phyloP scores from a whole-genome alignment of 2,329 filamentous ascomycete genomes.

The Xylogone sp. region DNA sequence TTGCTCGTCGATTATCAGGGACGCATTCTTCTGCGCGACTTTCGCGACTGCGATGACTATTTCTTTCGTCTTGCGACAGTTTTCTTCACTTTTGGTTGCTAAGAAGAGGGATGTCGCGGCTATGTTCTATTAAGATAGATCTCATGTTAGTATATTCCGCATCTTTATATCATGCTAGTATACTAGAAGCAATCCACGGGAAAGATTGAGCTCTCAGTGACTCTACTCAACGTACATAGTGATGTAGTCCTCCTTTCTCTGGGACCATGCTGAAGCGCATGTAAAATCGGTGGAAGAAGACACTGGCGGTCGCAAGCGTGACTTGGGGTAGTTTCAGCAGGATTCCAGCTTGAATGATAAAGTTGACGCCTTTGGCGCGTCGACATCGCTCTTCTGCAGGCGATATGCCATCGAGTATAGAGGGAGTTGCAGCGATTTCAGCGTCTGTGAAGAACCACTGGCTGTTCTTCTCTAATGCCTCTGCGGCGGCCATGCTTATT shows the following conservation, averaged over 20 bases:
- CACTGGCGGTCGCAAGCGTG: slow-evolving; percentile 85
- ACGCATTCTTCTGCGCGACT: slow-evolving; percentile 90
- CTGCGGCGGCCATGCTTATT: slow-evolving; percentile 30
- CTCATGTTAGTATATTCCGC: slow-evolving; percentile 10
- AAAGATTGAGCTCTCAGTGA: not conserved
- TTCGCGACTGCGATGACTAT: slow-evolving; percentile 91
- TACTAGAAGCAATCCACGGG: not conserved
- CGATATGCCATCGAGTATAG: slow-evolving; percentile 76
- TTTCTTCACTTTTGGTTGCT: slow-evolving; percentile 96
- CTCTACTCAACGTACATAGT: slow-evolving; percentile 64
- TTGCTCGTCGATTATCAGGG: slow-evolving; percentile 89
- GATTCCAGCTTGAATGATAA: slow-evolving; percentile 91
- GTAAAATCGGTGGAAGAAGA: slow-evolving; percentile 94
- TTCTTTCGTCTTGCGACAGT: slow-evolving; percentile 92
- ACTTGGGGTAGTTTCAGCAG: slow-evolving; percentile 89
- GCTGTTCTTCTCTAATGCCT: slow-evolving; percentile 32
- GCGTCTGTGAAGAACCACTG: slow-evolving; percentile 91
- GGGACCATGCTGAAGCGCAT: slow-evolving; percentile 84
- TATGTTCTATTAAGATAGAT: slow-evolving; percentile 54
- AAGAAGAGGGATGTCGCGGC: slow-evolving; percentile 90
- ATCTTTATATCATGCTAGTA: not conserved
- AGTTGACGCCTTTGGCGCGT: slow-evolving; percentile 90
- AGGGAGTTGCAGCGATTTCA: slow-evolving; percentile 79
- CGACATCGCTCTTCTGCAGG: slow-evolving; percentile 74
- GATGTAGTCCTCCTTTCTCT: slow-evolving; percentile 75